phyloP scores from a whole-genome alignment of 2,329 filamentous ascomycete genomes.

The Ilyonectria destructans region DNA sequence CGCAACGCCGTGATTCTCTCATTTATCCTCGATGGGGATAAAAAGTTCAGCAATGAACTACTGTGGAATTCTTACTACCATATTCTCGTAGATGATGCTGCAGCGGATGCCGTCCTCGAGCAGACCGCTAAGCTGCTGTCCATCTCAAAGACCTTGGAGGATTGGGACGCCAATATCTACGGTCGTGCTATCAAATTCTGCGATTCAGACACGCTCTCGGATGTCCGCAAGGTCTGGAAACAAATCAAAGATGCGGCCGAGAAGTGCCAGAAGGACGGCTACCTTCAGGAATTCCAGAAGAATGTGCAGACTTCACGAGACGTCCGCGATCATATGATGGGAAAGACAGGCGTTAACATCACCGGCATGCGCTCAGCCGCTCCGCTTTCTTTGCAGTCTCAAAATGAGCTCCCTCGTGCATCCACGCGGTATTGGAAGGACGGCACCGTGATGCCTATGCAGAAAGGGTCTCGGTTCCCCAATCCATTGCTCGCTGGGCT shows the following conservation, averaged over 20 bases:
- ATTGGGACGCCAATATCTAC: conserved; percentile 65
- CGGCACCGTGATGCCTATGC: conserved; percentile 50
- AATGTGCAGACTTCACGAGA: conserved; percentile 43
- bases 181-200: conserved; percentile 64
- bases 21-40: conserved; percentile 62
- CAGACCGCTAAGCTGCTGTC: conserved; percentile 63
- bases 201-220: conserved; percentile 62
- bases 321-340: conserved; percentile 28
- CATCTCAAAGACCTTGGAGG: conserved; percentile 55
- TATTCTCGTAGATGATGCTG: conserved; percentile 60
- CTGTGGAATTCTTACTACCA: conserved; percentile 73
- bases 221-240: conserved; percentile 59
- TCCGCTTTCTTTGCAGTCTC: conserved; percentile 53
- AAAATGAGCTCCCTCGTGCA: conserved; percentile 40
- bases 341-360: conserved; percentile 43
- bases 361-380: conserved; percentile 58
- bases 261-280: conserved; percentile 28
- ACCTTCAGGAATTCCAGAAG: conserved; percentile 33
- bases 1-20: conserved; percentile 70
- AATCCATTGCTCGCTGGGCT: conserved; percentile 65
- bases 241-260: conserved; percentile 41
- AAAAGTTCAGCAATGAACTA: conserved; percentile 44
- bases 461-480: conserved; percentile 41
- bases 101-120: conserved; percentile 54
- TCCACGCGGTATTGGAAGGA: conserved; percentile 56